Evolutionary conservation across 768 basidiomycete genomes (phyloP).

Genomic region (Tylopilus plumbeoviolaceoides): DNA sequence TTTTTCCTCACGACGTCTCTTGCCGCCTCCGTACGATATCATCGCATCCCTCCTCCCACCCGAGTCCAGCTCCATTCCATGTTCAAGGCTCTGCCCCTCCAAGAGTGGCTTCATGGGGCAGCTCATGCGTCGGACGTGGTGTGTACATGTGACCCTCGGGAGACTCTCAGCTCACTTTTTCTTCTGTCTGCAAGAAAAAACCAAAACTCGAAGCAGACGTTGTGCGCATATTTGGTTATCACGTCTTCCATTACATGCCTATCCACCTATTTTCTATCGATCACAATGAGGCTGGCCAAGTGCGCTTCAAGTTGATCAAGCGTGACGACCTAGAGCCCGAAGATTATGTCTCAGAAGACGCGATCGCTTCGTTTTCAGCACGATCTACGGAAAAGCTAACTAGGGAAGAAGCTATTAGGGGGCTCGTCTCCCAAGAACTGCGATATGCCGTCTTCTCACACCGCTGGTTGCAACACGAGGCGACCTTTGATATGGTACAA

Average conservation of each 20-base stretch:
- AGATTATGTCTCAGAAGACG: neutral
- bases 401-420: neutral
- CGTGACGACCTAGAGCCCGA: neutral
- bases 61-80: neutral
- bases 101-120: neutral
- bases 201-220: neutral
- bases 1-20: no score
- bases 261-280: neutral
- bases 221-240: neutral
- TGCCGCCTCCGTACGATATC: no score
- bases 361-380: neutral
- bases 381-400: neutral
- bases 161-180: neutral
- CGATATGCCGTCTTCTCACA: conserved; percentile 3
- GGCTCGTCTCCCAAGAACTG: neutral
- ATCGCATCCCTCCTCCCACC: no score
- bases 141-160: neutral
- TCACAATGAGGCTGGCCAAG: neutral
- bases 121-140: neutral
- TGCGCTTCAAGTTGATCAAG: neutral
- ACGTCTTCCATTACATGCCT: conserved; percentile 1
- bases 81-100: neutral
- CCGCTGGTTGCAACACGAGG: neutral
- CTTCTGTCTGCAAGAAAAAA: neutral
- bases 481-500: neutral